Base-by-base conservation (phyloP, 2,329 filamentous ascomycete species). In the Metarhizium sp. region DNA sequence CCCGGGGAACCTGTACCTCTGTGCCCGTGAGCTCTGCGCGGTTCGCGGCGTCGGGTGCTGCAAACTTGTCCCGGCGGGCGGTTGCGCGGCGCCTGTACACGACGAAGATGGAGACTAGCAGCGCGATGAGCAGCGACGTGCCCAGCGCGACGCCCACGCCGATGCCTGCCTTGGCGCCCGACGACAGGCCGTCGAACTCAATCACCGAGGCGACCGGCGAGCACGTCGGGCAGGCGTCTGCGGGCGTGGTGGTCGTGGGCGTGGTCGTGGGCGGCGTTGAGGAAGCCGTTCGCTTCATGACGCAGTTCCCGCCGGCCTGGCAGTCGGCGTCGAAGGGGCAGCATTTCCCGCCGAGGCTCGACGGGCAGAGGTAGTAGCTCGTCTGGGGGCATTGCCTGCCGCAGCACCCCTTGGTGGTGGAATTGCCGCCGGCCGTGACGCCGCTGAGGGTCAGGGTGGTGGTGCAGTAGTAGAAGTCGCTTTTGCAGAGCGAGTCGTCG, bases 111-210 rank as follows among this genome's bases (percentile, higher is more conserved):
- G 76, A 84, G 0, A 73, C 70, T 16, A 74, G 58, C 3, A 62
- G 62, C 3, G 71, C 77, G 42, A 79, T 67, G 14, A 79, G 45
- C 6, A 73, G 48, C 3, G 71, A 68, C 1, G 69, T 72, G 32
- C 69, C 76, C 0, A 78, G 64, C 1, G 77, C 72, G 3, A 78
- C 73, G 18, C 79, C 81, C 0, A 78, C 71, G 6, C 76, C 80
- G n/a, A 85, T 77, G 2, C 81, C 81, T 0, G 77, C 79, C 61
- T 78, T 81, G 2, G 78, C 80, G 1, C 76, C 79, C 1, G 71
- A 64, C 1, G 77, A 76, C 6, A 82, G 63, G 2, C 65, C 64
- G 2, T 59, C 52, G 5, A 59, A 57, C 2, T 68, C 60, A 1
- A 65, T 63, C 2, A 66, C 66, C 20, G 67, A 58, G 13, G 70